These are phyloP conservation scores for Claviceps sp. DNA, from an alignment of 2,329 filamentous ascomycete species.

Conservation along the genomic window DNA sequence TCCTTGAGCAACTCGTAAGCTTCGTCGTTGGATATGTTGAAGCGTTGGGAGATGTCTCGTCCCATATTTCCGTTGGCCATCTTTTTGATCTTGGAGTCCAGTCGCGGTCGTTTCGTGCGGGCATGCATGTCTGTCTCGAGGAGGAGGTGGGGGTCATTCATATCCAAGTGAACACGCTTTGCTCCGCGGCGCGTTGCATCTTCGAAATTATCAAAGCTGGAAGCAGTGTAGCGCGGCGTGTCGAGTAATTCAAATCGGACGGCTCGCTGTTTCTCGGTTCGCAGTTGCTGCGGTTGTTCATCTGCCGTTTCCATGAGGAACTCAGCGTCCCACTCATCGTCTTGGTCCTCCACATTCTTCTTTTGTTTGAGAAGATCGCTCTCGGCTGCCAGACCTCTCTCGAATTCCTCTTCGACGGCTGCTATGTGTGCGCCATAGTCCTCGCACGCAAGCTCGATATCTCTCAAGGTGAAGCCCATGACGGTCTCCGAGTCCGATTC, in stretches of 20 bases:
- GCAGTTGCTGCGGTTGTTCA: conserved; percentile 21
- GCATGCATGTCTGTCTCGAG: conserved; percentile 62
- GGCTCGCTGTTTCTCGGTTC: conserved; percentile 55
- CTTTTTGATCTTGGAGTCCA: conserved; percentile 46
- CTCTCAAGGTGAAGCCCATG: conserved; percentile 62
- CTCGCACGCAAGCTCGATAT: conserved; percentile 73
- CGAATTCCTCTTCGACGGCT: conserved; percentile 27
- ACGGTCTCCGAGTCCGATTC: conserved; percentile 50
- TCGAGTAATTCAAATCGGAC: conserved; percentile 45
- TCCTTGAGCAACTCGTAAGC: conserved; percentile 93
- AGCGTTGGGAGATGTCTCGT: conserved; percentile 64
- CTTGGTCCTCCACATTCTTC: conserved; percentile 23
- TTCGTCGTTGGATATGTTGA: conserved; percentile 93
- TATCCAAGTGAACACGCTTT: conserved; percentile 69
- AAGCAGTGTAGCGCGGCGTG: conserved; percentile 46
- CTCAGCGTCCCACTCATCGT: conserved; percentile 51
- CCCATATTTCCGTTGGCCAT: conserved; percentile 57
- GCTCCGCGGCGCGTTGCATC: conserved; percentile 57
- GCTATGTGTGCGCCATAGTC: conserved; percentile 64
- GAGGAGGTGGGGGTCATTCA: conserved; percentile 78
- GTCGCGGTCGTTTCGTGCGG: conserved; percentile 44
- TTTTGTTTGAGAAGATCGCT: conserved; percentile 18
- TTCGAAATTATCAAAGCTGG: conserved; percentile 71
- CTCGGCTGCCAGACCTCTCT: conserved; percentile 18
- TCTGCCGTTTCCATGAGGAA: conserved; percentile 38